A percentile compares a stretch with the other conserved stretches of the same genome.
phyloP scores from a whole-genome alignment of 2,329 filamentous ascomycete genomes.

The Xylaria hypoxylon region DNA sequence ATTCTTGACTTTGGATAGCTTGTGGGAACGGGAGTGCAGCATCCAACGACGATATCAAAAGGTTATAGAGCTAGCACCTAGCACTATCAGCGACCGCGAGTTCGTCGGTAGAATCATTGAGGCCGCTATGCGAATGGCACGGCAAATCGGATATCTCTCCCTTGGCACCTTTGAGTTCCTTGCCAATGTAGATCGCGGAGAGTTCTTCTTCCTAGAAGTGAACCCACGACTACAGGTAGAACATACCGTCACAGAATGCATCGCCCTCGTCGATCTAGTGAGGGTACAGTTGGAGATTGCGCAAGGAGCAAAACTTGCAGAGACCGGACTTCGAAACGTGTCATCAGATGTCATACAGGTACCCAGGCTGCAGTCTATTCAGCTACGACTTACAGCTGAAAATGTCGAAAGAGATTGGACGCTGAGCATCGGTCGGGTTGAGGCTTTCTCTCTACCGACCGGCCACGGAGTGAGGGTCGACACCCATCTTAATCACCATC shows the following conservation, averaged over 20 bases:
- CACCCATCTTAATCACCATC: slow-evolving; percentile 31
- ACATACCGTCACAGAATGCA: slow-evolving; percentile 77
- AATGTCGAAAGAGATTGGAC: slow-evolving; percentile 35
- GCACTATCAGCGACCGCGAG: slow-evolving; percentile 58
- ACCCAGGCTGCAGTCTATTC: slow-evolving; percentile 28
- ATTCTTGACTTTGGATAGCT: slow-evolving; percentile 38
- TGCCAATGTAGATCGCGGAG: slow-evolving; percentile 69
- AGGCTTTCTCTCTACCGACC: slow-evolving; percentile 27
- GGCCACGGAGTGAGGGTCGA: slow-evolving; percentile 35
- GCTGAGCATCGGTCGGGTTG: slow-evolving; percentile 33
- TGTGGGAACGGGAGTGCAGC: slow-evolving; percentile 75
- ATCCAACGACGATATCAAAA: slow-evolving; percentile 77
- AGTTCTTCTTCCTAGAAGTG: slow-evolving; percentile 69
- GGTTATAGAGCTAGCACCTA: slow-evolving; percentile 68
- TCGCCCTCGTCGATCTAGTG: slow-evolving; percentile 34
- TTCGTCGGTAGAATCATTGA: slow-evolving; percentile 62
- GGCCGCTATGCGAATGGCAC: slow-evolving; percentile 65
- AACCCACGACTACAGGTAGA: slow-evolving; percentile 78
- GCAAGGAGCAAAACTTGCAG: slow-evolving; percentile 22
- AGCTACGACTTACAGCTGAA: slow-evolving; percentile 36
- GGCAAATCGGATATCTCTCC: slow-evolving; percentile 52
- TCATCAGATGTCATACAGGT: slow-evolving; percentile 12
- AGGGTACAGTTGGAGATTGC: slow-evolving; percentile 36
- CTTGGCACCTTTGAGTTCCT: slow-evolving; percentile 65
- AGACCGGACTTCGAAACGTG: slow-evolving; percentile 24